phyloP scores from a whole-genome alignment of 2,329 filamentous ascomycete genomes.

The Colletotrichum simmondsii region DNA sequence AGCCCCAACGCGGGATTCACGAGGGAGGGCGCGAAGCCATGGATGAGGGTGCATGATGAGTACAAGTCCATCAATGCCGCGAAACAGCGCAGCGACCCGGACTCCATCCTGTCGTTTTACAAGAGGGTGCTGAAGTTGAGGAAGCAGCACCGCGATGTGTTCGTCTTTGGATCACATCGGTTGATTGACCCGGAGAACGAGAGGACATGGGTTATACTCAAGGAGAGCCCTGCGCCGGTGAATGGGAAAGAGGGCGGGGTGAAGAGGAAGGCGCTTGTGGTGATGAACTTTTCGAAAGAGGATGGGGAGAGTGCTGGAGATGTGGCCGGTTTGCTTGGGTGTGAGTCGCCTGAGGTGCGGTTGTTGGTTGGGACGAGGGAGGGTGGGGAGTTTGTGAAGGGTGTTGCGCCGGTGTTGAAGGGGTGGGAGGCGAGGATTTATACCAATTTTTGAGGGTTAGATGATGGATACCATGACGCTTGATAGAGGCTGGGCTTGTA shows the following conservation, averaged over 20 bases:
- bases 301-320: constrained; percentile 40
- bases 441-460: constrained; percentile 36
- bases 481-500: background rate
- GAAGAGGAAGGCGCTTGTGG: constrained; percentile 48
- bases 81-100: constrained; percentile 53
- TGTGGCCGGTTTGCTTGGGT: constrained; percentile 38
- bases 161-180: constrained; percentile 71
- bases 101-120: constrained; percentile 70
- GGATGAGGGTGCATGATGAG: constrained; percentile 75
- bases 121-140: constrained; percentile 62
- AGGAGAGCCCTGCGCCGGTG: constrained; percentile 41
- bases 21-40: constrained; percentile 56
- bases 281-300: constrained; percentile 58
- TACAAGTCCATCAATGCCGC: constrained; percentile 67
- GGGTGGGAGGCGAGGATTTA: constrained; percentile 45
- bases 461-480: background rate
- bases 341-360: constrained; percentile 28
- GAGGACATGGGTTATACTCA: constrained; percentile 67
- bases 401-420: constrained; percentile 26
- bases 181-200: constrained; percentile 62
- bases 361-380: constrained; percentile 43
- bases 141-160: constrained; percentile 66
- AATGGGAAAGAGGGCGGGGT: constrained; percentile 31
- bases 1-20: constrained; percentile 72
- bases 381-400: constrained; percentile 2